These are phyloP conservation scores for Cryptosporidium felis DNA, from an alignment of 169 alveolate species.

Conservation along the genomic window DNA sequence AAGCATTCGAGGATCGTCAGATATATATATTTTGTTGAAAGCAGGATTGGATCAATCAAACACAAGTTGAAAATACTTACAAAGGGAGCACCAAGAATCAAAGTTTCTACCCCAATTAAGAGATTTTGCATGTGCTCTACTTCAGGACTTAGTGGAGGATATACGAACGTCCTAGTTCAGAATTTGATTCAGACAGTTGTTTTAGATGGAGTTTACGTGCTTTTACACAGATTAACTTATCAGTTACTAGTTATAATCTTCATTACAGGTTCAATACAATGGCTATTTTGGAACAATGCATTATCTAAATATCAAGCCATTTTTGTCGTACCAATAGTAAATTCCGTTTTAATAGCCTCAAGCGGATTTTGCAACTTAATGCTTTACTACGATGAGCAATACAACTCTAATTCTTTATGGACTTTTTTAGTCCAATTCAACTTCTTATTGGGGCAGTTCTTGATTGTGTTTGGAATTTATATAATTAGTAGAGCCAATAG, in stretches of 20 bases:
- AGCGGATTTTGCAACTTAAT: constrained; percentile 60
- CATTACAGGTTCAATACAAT: constrained; percentile 38
- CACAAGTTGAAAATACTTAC: background rate
- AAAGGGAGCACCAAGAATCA: constrained; percentile 38
- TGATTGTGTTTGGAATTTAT: constrained; percentile 42
- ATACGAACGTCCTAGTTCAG: constrained; percentile 43
- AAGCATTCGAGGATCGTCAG: too few species aligned
- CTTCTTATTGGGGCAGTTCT: constrained; percentile 29
- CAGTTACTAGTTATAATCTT: background rate
- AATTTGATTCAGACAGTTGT: constrained; percentile 33
- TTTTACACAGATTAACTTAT: constrained; percentile 19
- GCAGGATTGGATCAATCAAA: background rate
- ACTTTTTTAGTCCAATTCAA: background rate
- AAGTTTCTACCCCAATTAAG: constrained; percentile 8
- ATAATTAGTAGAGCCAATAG: constrained; percentile 30
- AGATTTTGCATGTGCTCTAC: constrained; percentile 58
- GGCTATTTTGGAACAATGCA: constrained; percentile 43
- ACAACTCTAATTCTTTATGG: background rate
- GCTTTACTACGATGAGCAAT: constrained; percentile 20
- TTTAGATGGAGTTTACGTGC: background rate
- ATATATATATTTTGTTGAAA: background rate
- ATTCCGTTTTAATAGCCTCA: constrained; percentile 60
- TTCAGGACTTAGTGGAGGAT: constrained; percentile 64
- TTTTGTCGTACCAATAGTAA: constrained; percentile 61
- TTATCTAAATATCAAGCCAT: constrained; percentile 59